Evolutionary conservation across 2,329 filamentous ascomycete species (phyloP), one percentile per base, ranked within the genome.

Genomic region (Aspergillus alliaceus): DNA sequence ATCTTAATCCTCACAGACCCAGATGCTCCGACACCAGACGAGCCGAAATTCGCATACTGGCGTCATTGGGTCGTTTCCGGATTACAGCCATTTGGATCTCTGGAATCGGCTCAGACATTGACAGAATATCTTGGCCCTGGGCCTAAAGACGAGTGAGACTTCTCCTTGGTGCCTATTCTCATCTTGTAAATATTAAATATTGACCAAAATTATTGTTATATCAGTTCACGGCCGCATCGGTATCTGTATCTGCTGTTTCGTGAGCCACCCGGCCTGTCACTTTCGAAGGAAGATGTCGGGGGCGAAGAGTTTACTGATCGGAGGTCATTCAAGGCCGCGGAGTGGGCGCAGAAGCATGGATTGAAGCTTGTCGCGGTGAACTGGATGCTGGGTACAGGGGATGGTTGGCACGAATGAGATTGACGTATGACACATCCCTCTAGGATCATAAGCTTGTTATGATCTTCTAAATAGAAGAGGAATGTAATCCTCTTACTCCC

Each of bases 41-140:
- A 63, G 15, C 61, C 59, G 20, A 63, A 62, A 24, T 63, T 58
- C 18, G 59, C 61, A 4, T 63, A 60, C 40, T 63, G 61, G 61
- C 40, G 61, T 35, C 59, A 63, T 35, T 63, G 61, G 61, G 57
- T 63, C 1, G 48, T 62, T 2, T 55, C 54, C 1, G 59, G 59
- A n/a, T 14, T 63, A 4, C 49, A 37, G 12, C 51, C 61, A 1
- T 15, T 29, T 0, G 25, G 50, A 8, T 15, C 15, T 2, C 20
- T 18, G 18, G 24, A 37, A 6, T 8, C 29, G 22, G 32, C 40
- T 7, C 25, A 52, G 7, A 27, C 53, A 0, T n/a, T 63, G 53
- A 63, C 61, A 6, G 59, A 60, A 32, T 62, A 63, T 51, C 56
- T 63, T 22, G 59, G 59, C 2, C 59, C 61, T 1, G 61, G 61